Evolutionary conservation across 495 filamentous ascomycete species (phyloP).

Genomic region (Daldinia childiae): DNA sequence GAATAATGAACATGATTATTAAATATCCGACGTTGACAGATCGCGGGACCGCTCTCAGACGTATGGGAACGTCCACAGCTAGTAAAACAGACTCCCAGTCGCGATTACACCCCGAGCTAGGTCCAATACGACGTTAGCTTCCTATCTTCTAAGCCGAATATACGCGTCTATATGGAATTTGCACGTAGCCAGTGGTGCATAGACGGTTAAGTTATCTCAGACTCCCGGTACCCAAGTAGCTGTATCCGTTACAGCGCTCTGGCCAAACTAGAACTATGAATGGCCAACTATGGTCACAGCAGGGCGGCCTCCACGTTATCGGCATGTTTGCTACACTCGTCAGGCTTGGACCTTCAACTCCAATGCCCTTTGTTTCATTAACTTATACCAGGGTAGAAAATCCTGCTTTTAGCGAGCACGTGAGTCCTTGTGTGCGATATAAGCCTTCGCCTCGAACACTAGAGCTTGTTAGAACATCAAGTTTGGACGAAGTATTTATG

Average conservation of each 20-base stretch:
- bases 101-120: background rate
- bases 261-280: background rate
- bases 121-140: background rate
- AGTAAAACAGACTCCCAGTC: background rate
- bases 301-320: background rate
- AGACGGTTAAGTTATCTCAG: background rate
- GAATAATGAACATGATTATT: too few relatives aligned
- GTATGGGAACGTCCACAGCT: background rate
- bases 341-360: too few relatives aligned
- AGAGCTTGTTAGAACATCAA: constrained; percentile 6
- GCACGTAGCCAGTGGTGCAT: background rate
- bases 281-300: background rate
- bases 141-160: background rate
- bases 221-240: background rate
- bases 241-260: background rate
- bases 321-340: background rate
- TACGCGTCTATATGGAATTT: background rate
- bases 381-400: background rate
- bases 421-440: constrained; percentile 13
- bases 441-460: constrained; percentile 24
- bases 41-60: background rate
- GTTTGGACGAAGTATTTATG: background rate
- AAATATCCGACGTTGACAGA: background rate
- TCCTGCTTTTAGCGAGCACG: background rate
- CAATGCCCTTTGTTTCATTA: background rate